Evolutionary conservation across 2,329 filamentous ascomycete species (phyloP).

Genomic region (Leptodontidium sp.): DNA sequence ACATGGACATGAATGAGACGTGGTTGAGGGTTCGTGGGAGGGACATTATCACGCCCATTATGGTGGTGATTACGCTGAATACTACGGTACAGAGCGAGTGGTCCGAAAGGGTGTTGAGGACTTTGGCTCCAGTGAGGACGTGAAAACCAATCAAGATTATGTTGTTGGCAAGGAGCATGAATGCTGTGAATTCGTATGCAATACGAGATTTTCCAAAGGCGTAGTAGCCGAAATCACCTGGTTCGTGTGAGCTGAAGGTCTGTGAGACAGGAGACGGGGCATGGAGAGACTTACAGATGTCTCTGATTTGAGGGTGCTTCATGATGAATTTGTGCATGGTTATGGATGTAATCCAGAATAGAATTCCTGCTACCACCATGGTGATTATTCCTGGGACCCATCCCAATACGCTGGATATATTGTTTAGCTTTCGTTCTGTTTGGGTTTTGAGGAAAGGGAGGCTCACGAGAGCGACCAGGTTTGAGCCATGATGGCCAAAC

Average conservation of each 20-base stretch:
- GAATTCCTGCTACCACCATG: conserved; percentile 53
- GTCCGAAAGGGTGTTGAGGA: conserved; percentile 57
- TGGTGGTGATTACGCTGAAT: conserved; percentile 54
- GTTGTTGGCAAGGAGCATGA: conserved; percentile 60
- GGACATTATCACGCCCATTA: conserved; percentile 58
- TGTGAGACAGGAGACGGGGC: not conserved
- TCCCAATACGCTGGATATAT: conserved; percentile 49
- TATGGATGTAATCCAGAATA: conserved; percentile 59
- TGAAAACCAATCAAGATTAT: conserved; percentile 60
- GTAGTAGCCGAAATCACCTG: conserved; percentile 57
- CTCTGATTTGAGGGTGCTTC: conserved; percentile 58
- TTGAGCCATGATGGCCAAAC: conserved; percentile 60
- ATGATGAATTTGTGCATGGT: conserved; percentile 62
- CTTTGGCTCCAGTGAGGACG: conserved; percentile 57
- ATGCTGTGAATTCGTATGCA: conserved; percentile 55
- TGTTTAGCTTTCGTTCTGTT: no score
- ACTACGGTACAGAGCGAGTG: conserved; percentile 58
- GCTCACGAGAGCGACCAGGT: conserved; percentile 57
- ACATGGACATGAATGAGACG: conserved; percentile 59
- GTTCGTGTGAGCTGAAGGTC: not conserved
- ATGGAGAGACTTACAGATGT: conserved; percentile 51
- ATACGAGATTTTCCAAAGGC: conserved; percentile 53
- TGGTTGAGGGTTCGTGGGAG: conserved; percentile 55
- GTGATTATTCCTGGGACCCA: conserved; percentile 57
- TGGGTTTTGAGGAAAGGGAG: no score